phyloP scores from a whole-genome alignment of 164 flowering plant genomes.

The Cinnamomum chago region DNA sequence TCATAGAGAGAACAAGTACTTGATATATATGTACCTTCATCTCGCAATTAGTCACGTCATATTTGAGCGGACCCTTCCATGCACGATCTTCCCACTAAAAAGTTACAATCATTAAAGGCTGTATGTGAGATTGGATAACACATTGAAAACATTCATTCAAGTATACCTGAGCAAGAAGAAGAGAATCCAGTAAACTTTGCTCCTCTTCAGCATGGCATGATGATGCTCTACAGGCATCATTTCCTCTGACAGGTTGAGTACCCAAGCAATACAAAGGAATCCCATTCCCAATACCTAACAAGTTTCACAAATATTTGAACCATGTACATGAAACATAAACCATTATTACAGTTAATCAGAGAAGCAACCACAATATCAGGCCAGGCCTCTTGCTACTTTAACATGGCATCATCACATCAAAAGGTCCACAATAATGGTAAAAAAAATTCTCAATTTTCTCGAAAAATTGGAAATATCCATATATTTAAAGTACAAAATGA shows the following conservation, averaged over 20 bases:
- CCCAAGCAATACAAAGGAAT: constrained; percentile 27
- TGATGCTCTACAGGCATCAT: constrained; percentile 11
- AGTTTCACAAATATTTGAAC: not conserved
- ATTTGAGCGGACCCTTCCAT: constrained; percentile 26
- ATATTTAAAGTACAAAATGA: not conserved
- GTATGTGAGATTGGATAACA: constrained; percentile 10
- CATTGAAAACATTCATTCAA: constrained; percentile 18
- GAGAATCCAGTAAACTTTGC: constrained; percentile 31
- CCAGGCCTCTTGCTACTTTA: not conserved
- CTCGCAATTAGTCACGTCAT: constrained; percentile 35
- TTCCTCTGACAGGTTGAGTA: constrained; percentile 9
- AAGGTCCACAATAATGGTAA: not conserved
- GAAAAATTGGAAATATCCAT: not conserved
- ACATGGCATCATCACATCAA: not conserved
- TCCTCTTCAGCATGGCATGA: constrained; percentile 16
- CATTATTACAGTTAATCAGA: not conserved
- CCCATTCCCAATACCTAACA: constrained; percentile 19
- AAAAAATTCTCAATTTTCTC: not conserved
- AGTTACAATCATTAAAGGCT: not conserved
- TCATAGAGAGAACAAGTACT: not conserved
- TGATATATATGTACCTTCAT: constrained; percentile 22
- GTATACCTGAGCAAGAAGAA: constrained; percentile 34
- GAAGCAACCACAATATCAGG: not conserved
- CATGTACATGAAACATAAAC: not conserved
- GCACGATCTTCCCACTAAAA: constrained; percentile 34